phyloP scores from a whole-genome alignment of 257 asterid species.

The Craterostigma plantagineum region DNA sequence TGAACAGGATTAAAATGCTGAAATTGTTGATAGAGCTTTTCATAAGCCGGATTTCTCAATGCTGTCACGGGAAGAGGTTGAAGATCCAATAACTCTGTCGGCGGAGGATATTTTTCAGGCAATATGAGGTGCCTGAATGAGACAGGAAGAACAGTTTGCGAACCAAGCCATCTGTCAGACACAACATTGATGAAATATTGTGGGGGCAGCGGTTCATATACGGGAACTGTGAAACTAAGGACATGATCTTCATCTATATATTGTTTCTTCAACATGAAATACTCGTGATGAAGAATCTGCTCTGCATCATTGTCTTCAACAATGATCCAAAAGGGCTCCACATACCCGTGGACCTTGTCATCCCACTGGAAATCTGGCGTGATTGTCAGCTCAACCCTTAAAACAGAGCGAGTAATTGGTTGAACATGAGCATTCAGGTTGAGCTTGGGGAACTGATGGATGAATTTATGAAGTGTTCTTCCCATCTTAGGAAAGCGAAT shows the following conservation, averaged over 20 bases:
- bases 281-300: slow-evolving; percentile 35
- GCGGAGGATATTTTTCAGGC: slow-evolving; percentile 51
- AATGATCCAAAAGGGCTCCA: slow-evolving; percentile 45
- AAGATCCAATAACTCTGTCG: slow-evolving; percentile 42
- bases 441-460: slow-evolving; percentile 39
- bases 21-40: slow-evolving; percentile 39
- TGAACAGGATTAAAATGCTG: slow-evolving; percentile 57
- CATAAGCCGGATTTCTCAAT: slow-evolving; percentile 36
- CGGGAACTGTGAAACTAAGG: slow-evolving; percentile 36
- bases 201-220: slow-evolving; percentile 38
- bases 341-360: slow-evolving; percentile 39
- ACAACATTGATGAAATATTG: slow-evolving; percentile 34
- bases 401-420: slow-evolving; percentile 41
- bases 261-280: slow-evolving; percentile 39
- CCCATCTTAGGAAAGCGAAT: slow-evolving; percentile 39
- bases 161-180: slow-evolving; percentile 40
- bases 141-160: slow-evolving; percentile 38
- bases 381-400: slow-evolving; percentile 32
- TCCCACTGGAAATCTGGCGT: slow-evolving; percentile 54
- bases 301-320: slow-evolving; percentile 51
- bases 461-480: slow-evolving; percentile 32
- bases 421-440: slow-evolving; percentile 40
- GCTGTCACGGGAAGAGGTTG: slow-evolving; percentile 52
- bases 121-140: slow-evolving; percentile 45
- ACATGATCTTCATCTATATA: slow-evolving; percentile 37